These are phyloP conservation scores for Candida fluviatilis DNA, from an alignment of 805 yeast species.

Conservation along the genomic window DNA sequence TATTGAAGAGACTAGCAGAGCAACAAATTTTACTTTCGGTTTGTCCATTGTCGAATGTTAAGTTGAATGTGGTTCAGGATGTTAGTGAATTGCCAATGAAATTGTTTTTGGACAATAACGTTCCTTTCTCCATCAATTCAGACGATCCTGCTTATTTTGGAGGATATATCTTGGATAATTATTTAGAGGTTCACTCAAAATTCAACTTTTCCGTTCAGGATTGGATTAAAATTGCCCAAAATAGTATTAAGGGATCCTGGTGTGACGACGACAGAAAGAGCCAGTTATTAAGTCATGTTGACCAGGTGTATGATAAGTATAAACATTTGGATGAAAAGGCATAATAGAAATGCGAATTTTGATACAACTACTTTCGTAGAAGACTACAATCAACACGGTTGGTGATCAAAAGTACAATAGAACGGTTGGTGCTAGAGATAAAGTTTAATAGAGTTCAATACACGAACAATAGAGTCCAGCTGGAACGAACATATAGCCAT, in stretches of 20 bases:
- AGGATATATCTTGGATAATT: constrained; percentile 78
- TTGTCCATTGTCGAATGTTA: constrained; percentile 77
- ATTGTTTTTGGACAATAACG: constrained; percentile 53
- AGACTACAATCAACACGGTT: too few species aligned
- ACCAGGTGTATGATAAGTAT: constrained; percentile 39
- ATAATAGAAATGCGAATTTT: neutral
- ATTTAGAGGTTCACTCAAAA: constrained; percentile 52
- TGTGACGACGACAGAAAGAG: constrained; percentile 53
- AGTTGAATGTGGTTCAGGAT: constrained; percentile 67
- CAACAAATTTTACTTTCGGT: constrained; percentile 58
- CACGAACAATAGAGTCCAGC: too few species aligned
- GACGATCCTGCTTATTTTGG: constrained; percentile 64
- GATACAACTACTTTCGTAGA: too few species aligned
- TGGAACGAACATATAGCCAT: too few species aligned
- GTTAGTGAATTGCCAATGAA: constrained; percentile 65
- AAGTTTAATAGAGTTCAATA: too few species aligned
- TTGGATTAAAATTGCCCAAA: constrained; percentile 63
- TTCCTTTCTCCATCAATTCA: constrained; percentile 67
- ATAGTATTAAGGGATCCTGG: constrained; percentile 74
- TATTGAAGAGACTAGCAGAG: constrained; percentile 55
- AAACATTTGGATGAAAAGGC: constrained; percentile 7
- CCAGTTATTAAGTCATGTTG: constrained; percentile 43
- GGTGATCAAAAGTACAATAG: too few species aligned
- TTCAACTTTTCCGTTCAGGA: constrained; percentile 58
- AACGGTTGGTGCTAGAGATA: too few species aligned